A percentile compares a stretch with the other conserved stretches of the same genome.
These are phyloP conservation scores for Coriolopsis trogii DNA, from an alignment of 1,284 basidiomycete species.

Conservation along the genomic window DNA sequence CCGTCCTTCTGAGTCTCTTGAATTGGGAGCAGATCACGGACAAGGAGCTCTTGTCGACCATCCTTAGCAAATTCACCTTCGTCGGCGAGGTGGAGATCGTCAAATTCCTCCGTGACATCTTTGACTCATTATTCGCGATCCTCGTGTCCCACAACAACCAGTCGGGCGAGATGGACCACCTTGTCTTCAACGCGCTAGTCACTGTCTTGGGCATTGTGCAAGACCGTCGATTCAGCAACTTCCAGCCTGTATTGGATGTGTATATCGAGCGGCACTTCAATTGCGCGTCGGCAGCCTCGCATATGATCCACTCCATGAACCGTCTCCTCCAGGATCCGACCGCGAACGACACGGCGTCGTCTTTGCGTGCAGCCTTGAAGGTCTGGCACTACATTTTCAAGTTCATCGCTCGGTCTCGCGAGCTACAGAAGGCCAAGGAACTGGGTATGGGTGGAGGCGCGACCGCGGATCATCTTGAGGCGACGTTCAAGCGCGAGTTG, in stretches of 20 bases:
- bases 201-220: conserved; percentile 90
- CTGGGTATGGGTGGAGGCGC: conserved; percentile 76
- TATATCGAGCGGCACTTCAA: conserved; percentile 93
- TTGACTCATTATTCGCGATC: conserved; percentile 93
- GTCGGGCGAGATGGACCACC: conserved; percentile 78
- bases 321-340: conserved; percentile 78
- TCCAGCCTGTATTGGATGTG: conserved; percentile 90
- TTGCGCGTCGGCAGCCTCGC: conserved; percentile 76
- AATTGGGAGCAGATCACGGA: conserved; percentile 81
- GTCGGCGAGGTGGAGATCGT: conserved; percentile 93
- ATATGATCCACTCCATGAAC: conserved; percentile 88
- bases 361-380: conserved; percentile 87
- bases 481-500: conserved; percentile 83
- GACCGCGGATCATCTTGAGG: conserved; percentile 85
- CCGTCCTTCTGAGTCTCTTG: conserved; percentile 81
- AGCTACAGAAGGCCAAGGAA: conserved; percentile 85
- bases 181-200: conserved; percentile 91
- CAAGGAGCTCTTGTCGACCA: conserved; percentile 67
- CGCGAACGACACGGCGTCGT: conserved; percentile 73
- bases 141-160: conserved; percentile 78
- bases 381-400: conserved; percentile 98
- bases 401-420: conserved; percentile 87
- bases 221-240: conserved; percentile 95
- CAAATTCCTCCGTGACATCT: conserved; percentile 91
- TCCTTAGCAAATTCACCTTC: conserved; percentile 88